These are phyloP conservation scores for Scedosporium boydii DNA, from an alignment of 2,329 filamentous ascomycete species.

Conservation along the genomic window DNA sequence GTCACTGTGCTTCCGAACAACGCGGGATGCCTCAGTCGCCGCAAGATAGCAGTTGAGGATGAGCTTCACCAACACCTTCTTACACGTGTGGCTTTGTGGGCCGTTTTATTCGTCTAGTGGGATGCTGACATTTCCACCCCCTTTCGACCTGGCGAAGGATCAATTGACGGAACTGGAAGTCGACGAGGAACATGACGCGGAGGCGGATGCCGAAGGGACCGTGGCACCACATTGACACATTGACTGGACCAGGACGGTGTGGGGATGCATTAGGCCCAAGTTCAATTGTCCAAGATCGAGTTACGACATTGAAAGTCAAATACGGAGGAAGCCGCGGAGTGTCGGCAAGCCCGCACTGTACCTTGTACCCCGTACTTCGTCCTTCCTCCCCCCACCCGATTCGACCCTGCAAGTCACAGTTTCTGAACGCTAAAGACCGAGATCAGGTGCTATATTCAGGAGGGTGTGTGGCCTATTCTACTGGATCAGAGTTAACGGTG, in stretches of 20 bases:
- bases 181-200: too few relatives aligned
- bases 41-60: neutral
- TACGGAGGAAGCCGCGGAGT: too few relatives aligned
- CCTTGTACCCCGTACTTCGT: too few relatives aligned
- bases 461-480: neutral
- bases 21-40: too few relatives aligned
- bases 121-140: neutral
- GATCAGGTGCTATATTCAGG: constrained; percentile 6
- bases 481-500: neutral
- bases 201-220: too few relatives aligned
- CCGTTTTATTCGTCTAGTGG: neutral
- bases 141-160: neutral
- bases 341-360: too few relatives aligned
- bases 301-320: neutral
- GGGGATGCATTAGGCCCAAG: neutral
- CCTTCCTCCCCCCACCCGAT: too few relatives aligned
- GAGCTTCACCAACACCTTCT: neutral
- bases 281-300: neutral
- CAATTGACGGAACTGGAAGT: too few relatives aligned
- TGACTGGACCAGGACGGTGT: neutral
- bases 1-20: too few relatives aligned
- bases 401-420: neutral
- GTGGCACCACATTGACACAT: neutral
- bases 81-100: neutral
- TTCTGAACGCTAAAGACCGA: neutral